A percentile compares a stretch with the other conserved stretches of the same genome.
Evolutionary conservation across 1,284 basidiomycete genomes (phyloP).

Genomic region (Peniophora sp.): DNA sequence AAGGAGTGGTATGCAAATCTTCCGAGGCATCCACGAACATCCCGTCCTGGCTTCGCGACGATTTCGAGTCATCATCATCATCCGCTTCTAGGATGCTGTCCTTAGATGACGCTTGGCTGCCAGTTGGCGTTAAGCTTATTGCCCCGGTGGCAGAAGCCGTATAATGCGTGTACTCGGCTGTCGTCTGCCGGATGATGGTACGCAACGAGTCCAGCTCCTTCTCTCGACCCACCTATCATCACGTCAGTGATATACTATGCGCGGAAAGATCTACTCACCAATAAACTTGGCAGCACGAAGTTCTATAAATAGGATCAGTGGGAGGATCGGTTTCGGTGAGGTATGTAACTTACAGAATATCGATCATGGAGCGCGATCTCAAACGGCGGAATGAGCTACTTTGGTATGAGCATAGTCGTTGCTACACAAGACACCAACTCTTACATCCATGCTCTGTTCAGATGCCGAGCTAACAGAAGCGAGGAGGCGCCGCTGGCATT

Average conservation of each 20-base stretch:
- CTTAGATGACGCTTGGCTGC: slow-evolving; percentile 25
- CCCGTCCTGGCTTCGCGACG: slow-evolving; percentile 4
- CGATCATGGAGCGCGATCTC: slow-evolving; percentile 56
- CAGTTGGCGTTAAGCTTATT: slow-evolving; percentile 28
- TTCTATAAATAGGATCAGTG: slow-evolving; percentile 30
- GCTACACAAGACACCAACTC: slow-evolving; percentile 6
- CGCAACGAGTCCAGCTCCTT: slow-evolving; percentile 60
- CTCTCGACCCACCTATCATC: slow-evolving; percentile 54
- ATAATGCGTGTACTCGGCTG: slow-evolving; percentile 53
- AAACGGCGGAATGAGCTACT: slow-evolving; percentile 57
- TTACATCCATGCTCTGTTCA: slow-evolving; percentile 49
- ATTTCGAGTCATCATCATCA: slow-evolving; percentile 22
- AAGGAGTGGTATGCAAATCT: slow-evolving; percentile 1
- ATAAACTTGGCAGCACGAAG: slow-evolving; percentile 57
- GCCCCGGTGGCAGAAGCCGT: slow-evolving; percentile 35
- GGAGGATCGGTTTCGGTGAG: neutral
- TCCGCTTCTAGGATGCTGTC: slow-evolving; percentile 27
- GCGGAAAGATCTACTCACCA: slow-evolving; percentile 30
- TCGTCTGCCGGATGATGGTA: slow-evolving; percentile 56
- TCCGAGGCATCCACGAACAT: neutral
- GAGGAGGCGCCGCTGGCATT: slow-evolving; percentile 56
- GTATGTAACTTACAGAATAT: slow-evolving; percentile 36
- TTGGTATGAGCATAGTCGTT: slow-evolving; percentile 4
- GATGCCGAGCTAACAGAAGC: slow-evolving; percentile 47
- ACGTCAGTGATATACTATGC: slow-evolving; percentile 1